These are phyloP conservation scores for Leishmania tropica DNA, from an alignment of 208 protist genomes.

Conservation along the genomic window DNA sequence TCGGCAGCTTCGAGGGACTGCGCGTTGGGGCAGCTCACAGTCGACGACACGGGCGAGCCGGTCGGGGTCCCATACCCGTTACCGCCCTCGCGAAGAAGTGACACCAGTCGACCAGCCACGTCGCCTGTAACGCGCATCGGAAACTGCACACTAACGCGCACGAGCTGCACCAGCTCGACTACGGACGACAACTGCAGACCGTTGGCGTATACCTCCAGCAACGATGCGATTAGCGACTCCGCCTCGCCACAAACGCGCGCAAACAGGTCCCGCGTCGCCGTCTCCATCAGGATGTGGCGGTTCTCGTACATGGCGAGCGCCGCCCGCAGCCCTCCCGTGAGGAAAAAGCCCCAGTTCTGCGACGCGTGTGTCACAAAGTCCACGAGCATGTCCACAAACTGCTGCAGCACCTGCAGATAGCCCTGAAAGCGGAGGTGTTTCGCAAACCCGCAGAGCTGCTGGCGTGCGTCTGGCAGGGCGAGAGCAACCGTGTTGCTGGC, in stretches of 20 bases:
- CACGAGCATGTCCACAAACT: slow-evolving; percentile 45
- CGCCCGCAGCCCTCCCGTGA: slow-evolving; percentile 33
- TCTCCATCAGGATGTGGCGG: slow-evolving; percentile 10
- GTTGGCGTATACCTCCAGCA: slow-evolving; percentile 31
- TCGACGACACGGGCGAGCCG: background rate
- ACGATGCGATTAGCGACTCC: slow-evolving; percentile 36
- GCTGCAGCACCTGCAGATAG: slow-evolving; percentile 49
- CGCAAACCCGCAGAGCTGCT: slow-evolving; percentile 26
- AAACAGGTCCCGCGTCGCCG: slow-evolving; percentile 33
- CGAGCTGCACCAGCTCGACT: slow-evolving; percentile 42
- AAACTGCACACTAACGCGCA: slow-evolving; percentile 32
- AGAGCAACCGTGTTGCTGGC: slow-evolving; percentile 26
- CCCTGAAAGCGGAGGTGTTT: slow-evolving; percentile 25
- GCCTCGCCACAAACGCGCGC: slow-evolving; percentile 29
- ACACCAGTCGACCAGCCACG: slow-evolving; percentile 21
- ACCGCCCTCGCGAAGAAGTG: slow-evolving; percentile 18
- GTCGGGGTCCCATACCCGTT: background rate
- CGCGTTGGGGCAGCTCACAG: background rate
- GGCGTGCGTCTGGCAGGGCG: slow-evolving; percentile 20
- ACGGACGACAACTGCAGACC: slow-evolving; percentile 19
- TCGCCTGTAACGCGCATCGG: slow-evolving; percentile 29
- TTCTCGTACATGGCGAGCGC: slow-evolving; percentile 33
- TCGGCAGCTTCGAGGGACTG: background rate
- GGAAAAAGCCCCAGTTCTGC: slow-evolving; percentile 62
- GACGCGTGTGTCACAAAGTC: slow-evolving; percentile 46